Percentiles rank a stretch among this genome's conserved stretches.
Conservation (phyloP, 805 yeast species). For the Osmozyma mogii region DNA sequence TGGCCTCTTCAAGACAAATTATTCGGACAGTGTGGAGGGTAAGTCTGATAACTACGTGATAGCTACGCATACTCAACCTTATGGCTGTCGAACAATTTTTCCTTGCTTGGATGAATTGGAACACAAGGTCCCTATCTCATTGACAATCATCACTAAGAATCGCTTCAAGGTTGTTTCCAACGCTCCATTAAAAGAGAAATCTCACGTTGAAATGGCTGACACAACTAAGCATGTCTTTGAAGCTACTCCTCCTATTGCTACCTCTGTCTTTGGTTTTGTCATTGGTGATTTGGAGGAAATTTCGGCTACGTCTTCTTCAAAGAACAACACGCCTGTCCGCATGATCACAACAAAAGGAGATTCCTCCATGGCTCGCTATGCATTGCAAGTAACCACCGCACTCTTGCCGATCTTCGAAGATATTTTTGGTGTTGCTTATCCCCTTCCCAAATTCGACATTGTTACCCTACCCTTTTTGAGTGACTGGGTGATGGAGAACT, state of each 20-base stretch:
- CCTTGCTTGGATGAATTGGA: constrained; percentile 65
- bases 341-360: constrained; percentile 52
- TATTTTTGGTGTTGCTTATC: constrained; percentile 40
- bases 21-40: constrained; percentile 43
- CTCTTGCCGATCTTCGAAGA: constrained; percentile 42
- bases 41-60: constrained; percentile 43
- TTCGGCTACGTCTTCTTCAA: no score
- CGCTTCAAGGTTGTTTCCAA: constrained; percentile 48
- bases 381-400: constrained; percentile 40
- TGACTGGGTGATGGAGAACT: constrained; percentile 79
- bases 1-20: constrained; percentile 65
- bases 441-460: constrained; percentile 58
- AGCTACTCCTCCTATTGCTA: constrained; percentile 57
- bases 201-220: constrained; percentile 11
- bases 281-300: constrained; percentile 59
- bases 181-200: constrained; percentile 22
- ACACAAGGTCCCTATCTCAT: constrained; percentile 43
- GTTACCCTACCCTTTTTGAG: constrained; percentile 62
- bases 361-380: constrained; percentile 37
- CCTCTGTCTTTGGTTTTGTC: constrained; percentile 61
- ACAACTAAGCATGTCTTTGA: constrained; percentile 23
- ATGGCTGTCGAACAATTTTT: constrained; percentile 51
- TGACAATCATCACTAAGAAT: constrained; percentile 39
- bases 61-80: constrained; percentile 70
- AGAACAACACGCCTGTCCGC: constrained; percentile 39